These are phyloP conservation scores for Ophiostoma sp. DNA, from an alignment of 2,329 filamentous ascomycete genomes.

Conservation along the genomic window DNA sequence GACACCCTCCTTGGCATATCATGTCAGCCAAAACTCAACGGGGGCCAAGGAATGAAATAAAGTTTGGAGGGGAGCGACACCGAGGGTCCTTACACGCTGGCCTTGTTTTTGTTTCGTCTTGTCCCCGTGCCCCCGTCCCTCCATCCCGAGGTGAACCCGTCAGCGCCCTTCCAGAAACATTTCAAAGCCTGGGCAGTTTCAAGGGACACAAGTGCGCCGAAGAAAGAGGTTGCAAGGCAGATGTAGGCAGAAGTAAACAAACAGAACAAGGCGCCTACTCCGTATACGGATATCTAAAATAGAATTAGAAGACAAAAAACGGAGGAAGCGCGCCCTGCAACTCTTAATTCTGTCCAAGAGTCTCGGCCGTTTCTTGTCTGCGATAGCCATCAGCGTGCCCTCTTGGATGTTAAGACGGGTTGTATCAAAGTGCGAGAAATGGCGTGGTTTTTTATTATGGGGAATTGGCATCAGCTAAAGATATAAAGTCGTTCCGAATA, in stretches of 20 bases:
- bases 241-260: background rate
- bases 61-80: background rate
- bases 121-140: background rate
- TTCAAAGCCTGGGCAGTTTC: constrained; percentile 9
- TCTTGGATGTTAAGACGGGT: background rate
- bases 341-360: background rate
- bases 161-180: background rate
- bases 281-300: background rate
- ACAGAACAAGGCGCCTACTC: background rate
- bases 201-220: background rate
- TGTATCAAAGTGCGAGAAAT: background rate
- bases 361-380: constrained; percentile 2
- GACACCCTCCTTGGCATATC: background rate
- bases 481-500: background rate
- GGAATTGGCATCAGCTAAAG: background rate
- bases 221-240: background rate
- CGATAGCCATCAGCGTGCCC: background rate
- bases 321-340: background rate
- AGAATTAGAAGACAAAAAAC: background rate
- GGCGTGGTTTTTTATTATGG: background rate
- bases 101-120: constrained; percentile 1
- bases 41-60: constrained; percentile 9
- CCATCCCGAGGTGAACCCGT: background rate
- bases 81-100: background rate
- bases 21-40: background rate